Percentiles rank a stretch among this genome's conserved stretches.
Evolutionary conservation across 345 rosid genomes (phyloP).

Genomic region (Arabidopsis thaliana): DNA sequence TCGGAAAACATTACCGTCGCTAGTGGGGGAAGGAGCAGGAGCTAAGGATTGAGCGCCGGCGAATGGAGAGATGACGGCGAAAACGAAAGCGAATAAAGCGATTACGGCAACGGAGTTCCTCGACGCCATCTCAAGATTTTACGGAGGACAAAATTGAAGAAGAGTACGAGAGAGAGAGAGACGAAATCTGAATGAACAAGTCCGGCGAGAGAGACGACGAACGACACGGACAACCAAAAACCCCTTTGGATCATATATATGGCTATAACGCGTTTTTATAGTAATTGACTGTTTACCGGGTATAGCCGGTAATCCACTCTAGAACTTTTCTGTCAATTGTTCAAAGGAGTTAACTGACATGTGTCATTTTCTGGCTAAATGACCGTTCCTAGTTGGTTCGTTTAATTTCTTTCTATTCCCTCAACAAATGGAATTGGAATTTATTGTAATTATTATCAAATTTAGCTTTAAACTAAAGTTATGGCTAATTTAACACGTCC

Average conservation of each 20-base stretch:
- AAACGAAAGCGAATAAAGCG: slow-evolving; percentile 38
- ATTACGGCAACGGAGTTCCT: slow-evolving; percentile 42
- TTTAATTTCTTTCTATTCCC: background rate
- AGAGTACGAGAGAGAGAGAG: background rate
- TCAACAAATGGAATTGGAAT: background rate
- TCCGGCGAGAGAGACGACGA: background rate
- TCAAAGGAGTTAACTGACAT: background rate
- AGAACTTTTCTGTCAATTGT: background rate
- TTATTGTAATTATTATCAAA: no score
- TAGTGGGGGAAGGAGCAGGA: slow-evolving; percentile 67
- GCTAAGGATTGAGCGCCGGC: slow-evolving; percentile 50
- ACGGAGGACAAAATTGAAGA: background rate
- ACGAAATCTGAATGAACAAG: background rate
- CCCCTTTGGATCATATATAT: no score
- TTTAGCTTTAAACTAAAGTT: background rate
- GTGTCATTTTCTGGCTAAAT: background rate
- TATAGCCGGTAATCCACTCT: background rate
- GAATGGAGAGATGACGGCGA: slow-evolving; percentile 44
- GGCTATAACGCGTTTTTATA: background rate
- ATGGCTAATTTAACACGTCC: background rate
- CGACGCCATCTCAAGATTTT: slow-evolving; percentile 28
- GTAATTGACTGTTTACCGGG: background rate
- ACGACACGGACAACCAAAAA: no score
- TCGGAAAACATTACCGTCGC: slow-evolving; percentile 53
- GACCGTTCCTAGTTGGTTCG: background rate